Base-by-base conservation (phyloP, 495 filamentous ascomycete species). In the Aspergillus saccharolyticus region DNA sequence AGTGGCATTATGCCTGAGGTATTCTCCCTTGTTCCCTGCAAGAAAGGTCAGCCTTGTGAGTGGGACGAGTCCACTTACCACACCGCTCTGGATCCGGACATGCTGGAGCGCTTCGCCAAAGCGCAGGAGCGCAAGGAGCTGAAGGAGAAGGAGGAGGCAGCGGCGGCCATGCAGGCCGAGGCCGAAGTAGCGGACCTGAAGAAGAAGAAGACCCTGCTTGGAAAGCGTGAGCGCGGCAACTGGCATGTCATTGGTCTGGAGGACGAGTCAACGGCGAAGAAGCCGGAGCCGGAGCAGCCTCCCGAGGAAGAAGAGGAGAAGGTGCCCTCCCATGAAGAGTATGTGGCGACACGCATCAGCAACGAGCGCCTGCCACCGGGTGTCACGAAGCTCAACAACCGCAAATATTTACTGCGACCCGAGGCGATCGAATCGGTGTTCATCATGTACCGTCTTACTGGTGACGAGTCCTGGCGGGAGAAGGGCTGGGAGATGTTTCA, bases 371-470 rank as follows among this genome's bases (percentile, higher is more conserved):
- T 95, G 10, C 87, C 88, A 2, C 70, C 78, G 2, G 92, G 91
- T 9, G 84, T 91, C 63, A 74, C 77, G 3, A 71, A 67, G 18
- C 81, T 96, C 52, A 70, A 65, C 8, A 75, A 74, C 39, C 73
- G 74, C 22, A 78, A 81, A 44, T 97, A 97, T 67, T 86, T 93
- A 54, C 81, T 97, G 55, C 91, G 90, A 46, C 91, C 91, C 45
- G 91, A 96, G 76, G 91, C 91, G 3, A 96, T 96, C 61, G 91
- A 96, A 69, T 95, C 89, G 1, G 90, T 96, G 15, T 96, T 90
- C 80, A 91, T 95, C 76, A 90, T 96, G 88, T 96, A 89, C 76
- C 89, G 91, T 64, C 85, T 94, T 60, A 96, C 91, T 0, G 91
- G 90, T 53, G 88, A 94, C 54, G 69, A 79, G 0, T 68, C 73